Percentiles rank a stretch among this genome's conserved stretches.
These are phyloP conservation scores for Cynara cardunculus DNA, from an alignment of 129 eudicot species.

Conservation along the genomic window DNA sequence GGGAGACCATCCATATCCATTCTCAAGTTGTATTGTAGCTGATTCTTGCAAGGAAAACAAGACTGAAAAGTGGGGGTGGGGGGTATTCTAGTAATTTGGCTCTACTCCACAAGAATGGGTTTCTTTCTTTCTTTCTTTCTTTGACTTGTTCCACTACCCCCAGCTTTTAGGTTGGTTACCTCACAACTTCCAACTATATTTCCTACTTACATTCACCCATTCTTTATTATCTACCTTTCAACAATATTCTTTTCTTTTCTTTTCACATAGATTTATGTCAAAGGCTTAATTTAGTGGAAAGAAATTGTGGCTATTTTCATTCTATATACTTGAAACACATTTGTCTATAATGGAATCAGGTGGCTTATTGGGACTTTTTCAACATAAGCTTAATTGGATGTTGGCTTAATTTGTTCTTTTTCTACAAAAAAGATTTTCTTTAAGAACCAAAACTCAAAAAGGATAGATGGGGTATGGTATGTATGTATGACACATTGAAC, in stretches of 20 bases:
- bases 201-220: slow-evolving; percentile 22
- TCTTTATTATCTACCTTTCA: slow-evolving; percentile 20
- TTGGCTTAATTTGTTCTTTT: background rate
- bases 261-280: background rate
- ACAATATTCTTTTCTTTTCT: slow-evolving; percentile 2
- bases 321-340: background rate
- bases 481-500: slow-evolving; percentile 9
- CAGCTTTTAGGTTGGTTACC: slow-evolving; percentile 24
- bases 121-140: slow-evolving; percentile 13
- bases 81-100: slow-evolving; percentile 16
- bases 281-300: background rate
- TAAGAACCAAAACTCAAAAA: background rate
- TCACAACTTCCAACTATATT: slow-evolving; percentile 36
- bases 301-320: background rate
- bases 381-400: background rate
- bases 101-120: slow-evolving; percentile 15
- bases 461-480: background rate
- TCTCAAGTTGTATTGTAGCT: slow-evolving; percentile 3
- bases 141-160: slow-evolving; percentile 23
- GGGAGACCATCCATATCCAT: background rate
- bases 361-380: background rate
- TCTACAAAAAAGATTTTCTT: background rate
- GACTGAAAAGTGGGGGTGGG: background rate
- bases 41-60: slow-evolving; percentile 10
- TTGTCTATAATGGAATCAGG: background rate